These are phyloP conservation scores for Kalmusia sp. DNA, from an alignment of 2,329 filamentous ascomycete genomes.

Conservation along the genomic window DNA sequence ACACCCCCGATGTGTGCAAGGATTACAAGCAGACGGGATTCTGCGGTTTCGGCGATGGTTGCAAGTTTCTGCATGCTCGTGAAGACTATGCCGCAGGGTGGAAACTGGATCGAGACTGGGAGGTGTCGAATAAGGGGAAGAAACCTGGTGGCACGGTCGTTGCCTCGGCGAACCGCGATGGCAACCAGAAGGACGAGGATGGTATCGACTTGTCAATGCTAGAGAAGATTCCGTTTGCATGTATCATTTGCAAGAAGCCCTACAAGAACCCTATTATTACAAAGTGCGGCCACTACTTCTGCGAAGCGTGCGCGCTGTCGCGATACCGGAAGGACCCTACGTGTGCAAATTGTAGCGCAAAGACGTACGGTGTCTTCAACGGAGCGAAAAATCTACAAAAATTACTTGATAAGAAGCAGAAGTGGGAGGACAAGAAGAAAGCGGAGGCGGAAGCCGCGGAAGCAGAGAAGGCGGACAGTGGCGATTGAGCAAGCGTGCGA, in stretches of 20 bases:
- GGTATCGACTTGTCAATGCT: conserved; percentile 73
- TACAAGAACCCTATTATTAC: conserved; percentile 86
- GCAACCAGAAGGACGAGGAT: conserved; percentile 52
- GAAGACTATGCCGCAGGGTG: conserved; percentile 89
- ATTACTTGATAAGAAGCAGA: conserved; percentile 76
- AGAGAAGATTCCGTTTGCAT: conserved; percentile 87
- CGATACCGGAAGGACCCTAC: conserved; percentile 85
- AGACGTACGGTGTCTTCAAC: conserved; percentile 91
- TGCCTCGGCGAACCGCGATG: conserved; percentile 63
- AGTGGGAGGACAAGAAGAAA: conserved; percentile 65
- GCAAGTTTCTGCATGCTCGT: conserved; percentile 80
- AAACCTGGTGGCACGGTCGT: conserved; percentile 60
- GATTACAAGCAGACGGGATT: conserved; percentile 79
- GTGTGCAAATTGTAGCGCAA: conserved; percentile 84
- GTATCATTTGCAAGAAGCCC: conserved; percentile 80
- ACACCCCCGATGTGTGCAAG: conserved; percentile 92
- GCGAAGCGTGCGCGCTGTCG: conserved; percentile 85
- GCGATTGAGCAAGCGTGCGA: conserved; percentile 15
- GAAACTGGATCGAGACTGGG: conserved; percentile 96
- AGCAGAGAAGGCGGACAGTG: conserved; percentile 29
- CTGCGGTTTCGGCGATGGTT: conserved; percentile 77
- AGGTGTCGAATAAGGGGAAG: conserved; percentile 74
- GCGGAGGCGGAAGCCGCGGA: conserved; percentile 59
- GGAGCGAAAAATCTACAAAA: conserved; percentile 82
- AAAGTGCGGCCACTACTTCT: conserved; percentile 95